Base-by-base conservation (phyloP, 495 filamentous ascomycete species). In the Neurospora sp. region DNA sequence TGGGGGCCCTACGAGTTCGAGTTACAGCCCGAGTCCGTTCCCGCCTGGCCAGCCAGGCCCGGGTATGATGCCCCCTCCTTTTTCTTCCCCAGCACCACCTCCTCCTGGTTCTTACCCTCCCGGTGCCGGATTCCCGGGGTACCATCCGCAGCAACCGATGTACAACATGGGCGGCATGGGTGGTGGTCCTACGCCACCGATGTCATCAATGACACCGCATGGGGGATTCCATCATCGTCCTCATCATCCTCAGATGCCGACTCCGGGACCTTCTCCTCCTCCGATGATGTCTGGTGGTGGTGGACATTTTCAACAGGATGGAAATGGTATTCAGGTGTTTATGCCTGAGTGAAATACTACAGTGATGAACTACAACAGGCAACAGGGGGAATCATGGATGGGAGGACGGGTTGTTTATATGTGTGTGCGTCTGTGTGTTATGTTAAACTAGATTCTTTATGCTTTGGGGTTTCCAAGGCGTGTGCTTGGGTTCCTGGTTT, bases 291-390 rank as follows among this genome's bases (percentile, higher is more conserved):
- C 53, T 4, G 42, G 42, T 20, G n/a, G 42, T 45, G 42, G 17
- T n/a, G 65, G 73, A 8, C 73, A 65, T 8, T 74, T 74, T 16
- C 65, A 72, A 4, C 22, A 38, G 14, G 73, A 45, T 3, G 39
- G n/a, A 1, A 40, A 35, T 17, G 73, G 73, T 3, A 69, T 74
- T 22, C 73, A 74, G 39, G 73, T 74, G 65, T 74, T 74, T 45
- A 74, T 59, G 69, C 48, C 31, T 71, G 42, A 73, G 40, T 35
- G 17, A 45, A 37, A 37, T 37, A 37, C 35, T 37, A 37, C 35
- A 37, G 35, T 37, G 35, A 37, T 37, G 35, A 37, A 37, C 6
- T 37, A 37, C 35, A 37, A 37, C 35, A 37, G 4, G 6, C 35
- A 6, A 7, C 35, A 37, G 35, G 35, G 4, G 2, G 16, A 44